phyloP scores from a whole-genome alignment of 2,329 filamentous ascomycete genomes.

The Ophiognomonia clavigignenti-juglandacearum region DNA sequence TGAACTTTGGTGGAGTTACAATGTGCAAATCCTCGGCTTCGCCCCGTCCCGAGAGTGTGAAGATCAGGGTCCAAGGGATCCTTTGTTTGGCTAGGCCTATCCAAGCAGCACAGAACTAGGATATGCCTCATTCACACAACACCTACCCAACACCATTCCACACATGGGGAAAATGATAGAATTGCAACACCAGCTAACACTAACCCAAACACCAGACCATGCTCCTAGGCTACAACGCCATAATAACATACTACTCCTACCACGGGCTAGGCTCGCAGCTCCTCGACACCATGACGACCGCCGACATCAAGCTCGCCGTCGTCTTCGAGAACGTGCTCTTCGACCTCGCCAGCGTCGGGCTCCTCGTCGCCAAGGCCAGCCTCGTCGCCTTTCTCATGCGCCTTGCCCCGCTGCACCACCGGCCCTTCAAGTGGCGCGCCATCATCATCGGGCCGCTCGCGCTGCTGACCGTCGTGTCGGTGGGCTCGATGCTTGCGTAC shows the following conservation, averaged over 20 bases:
- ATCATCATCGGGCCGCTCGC: slow-evolving; percentile 15
- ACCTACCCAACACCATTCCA: background rate
- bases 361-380: slow-evolving; percentile 13
- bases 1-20: background rate
- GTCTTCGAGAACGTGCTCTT: slow-evolving; percentile 14
- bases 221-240: slow-evolving; percentile 14
- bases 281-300: slow-evolving; percentile 7
- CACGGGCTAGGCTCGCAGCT: slow-evolving; percentile 15
- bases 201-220: slow-evolving; percentile 6
- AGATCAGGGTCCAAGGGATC: background rate
- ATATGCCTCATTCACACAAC: background rate
- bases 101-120: too few relatives aligned
- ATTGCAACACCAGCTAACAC: background rate
- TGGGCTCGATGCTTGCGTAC: slow-evolving; percentile 18
- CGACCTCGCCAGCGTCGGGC: slow-evolving; percentile 12
- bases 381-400: slow-evolving; percentile 15
- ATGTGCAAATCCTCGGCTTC: background rate
- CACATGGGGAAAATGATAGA: background rate
- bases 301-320: slow-evolving; percentile 11
- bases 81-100: too few relatives aligned
- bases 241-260: slow-evolving; percentile 16
- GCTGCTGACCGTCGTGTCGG: slow-evolving; percentile 13
- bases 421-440: slow-evolving; percentile 5
- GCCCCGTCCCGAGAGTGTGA: background rate
- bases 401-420: slow-evolving; percentile 13